Conservation (phyloP, 1,284 basidiomycete species). For the Bondarzewia mesenterica region DNA sequence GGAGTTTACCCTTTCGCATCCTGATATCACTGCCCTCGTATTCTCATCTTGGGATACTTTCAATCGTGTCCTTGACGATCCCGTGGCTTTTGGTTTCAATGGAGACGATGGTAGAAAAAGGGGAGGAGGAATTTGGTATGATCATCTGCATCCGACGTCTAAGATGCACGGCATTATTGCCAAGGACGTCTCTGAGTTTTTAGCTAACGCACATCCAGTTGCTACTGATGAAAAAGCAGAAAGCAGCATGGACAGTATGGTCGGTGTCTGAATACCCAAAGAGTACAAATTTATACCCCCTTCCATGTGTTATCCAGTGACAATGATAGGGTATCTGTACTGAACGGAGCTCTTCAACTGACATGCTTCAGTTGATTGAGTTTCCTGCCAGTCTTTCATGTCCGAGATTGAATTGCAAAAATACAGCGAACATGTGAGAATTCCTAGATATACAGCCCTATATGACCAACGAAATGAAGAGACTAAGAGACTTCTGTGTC, state of each 20-base stretch:
- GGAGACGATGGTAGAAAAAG: slow-evolving; percentile 20
- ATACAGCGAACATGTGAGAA: too few relatives aligned
- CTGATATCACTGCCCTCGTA: slow-evolving; percentile 36
- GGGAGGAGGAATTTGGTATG: slow-evolving; percentile 37
- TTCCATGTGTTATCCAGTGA: too few relatives aligned
- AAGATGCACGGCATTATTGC: slow-evolving; percentile 35
- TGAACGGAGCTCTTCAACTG: too few relatives aligned
- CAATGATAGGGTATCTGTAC: too few relatives aligned
- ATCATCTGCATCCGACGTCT: slow-evolving; percentile 39
- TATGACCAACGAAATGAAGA: neutral
- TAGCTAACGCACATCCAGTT: too few relatives aligned
- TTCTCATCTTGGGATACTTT: slow-evolving; percentile 40
- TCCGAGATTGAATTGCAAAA: too few relatives aligned
- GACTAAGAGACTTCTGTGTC: neutral
- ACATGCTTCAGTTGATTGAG: too few relatives aligned
- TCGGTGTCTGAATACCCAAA: too few relatives aligned
- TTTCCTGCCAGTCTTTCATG: too few relatives aligned
- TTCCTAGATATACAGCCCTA: neutral
- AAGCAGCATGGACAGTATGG: too few relatives aligned
- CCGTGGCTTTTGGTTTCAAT: slow-evolving; percentile 30
- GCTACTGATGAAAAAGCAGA: too few relatives aligned
- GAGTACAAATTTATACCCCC: too few relatives aligned
- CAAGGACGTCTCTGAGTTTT: slow-evolving; percentile 29
- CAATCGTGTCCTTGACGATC: slow-evolving; percentile 33
- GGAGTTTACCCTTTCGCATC: slow-evolving; percentile 28